These are phyloP conservation scores for Vitis hybrid DNA, from an alignment of 177 flowering plant genomes.

Conservation along the genomic window DNA sequence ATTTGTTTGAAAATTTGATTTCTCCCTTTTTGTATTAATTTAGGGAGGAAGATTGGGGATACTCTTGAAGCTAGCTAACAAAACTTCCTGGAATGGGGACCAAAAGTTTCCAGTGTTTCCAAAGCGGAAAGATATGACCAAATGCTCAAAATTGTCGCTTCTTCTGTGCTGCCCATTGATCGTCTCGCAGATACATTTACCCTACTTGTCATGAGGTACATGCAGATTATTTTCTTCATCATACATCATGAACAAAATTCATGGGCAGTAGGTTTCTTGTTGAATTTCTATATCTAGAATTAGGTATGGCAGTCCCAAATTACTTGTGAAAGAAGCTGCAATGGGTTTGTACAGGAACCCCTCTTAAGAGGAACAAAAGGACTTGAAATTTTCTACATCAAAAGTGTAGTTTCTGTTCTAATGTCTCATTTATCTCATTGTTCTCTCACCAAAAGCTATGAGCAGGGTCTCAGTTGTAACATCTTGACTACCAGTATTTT, in stretches of 20 bases:
- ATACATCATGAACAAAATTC: not conserved
- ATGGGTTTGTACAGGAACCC: conserved; percentile 5
- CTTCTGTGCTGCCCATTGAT: not conserved
- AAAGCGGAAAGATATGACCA: not conserved
- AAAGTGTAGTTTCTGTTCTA: not conserved
- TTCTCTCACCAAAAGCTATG: not conserved
- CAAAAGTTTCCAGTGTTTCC: not conserved
- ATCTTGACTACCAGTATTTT: not conserved
- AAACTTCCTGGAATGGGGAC: not conserved
- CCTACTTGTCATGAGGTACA: not conserved
- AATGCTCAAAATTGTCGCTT: not conserved
- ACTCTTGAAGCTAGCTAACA: not conserved
- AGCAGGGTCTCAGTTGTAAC: not conserved
- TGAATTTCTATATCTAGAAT: conserved; percentile 10
- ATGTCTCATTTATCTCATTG: not conserved
- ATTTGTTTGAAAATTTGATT: not conserved
- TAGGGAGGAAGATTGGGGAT: not conserved
- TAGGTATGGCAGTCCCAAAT: not conserved
- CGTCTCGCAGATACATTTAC: not conserved
- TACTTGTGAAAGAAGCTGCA: conserved; percentile 3
- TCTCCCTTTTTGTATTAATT: not conserved
- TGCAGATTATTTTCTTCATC: not conserved
- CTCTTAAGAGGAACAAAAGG: not conserved
- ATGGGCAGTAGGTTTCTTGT: conserved; percentile 4
- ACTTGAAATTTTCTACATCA: not conserved